Evolutionary conservation across 768 basidiomycete genomes (phyloP).

Genomic region (Postia placenta): DNA sequence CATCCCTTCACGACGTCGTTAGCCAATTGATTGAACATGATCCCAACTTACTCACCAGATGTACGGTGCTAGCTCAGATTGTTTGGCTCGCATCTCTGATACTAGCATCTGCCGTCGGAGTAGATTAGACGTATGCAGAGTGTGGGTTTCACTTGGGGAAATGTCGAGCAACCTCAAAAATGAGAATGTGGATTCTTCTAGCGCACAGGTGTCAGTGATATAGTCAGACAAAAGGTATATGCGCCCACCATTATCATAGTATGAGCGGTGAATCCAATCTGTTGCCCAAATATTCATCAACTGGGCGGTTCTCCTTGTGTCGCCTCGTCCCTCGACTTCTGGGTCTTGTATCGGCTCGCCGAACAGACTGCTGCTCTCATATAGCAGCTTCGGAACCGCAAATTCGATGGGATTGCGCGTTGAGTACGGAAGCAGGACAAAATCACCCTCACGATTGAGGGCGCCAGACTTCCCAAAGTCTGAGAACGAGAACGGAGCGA

Average conservation of each 20-base stretch:
- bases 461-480: slow-evolving; percentile 76
- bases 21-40: not conserved
- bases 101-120: slow-evolving; percentile 50
- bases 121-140: slow-evolving; percentile 52
- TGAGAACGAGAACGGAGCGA: slow-evolving; percentile 88
- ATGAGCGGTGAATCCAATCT: slow-evolving; percentile 70
- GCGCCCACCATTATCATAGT: slow-evolving; percentile 43
- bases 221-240: too few relatives aligned
- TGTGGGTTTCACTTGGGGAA: slow-evolving; percentile 59
- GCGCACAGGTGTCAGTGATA: too few relatives aligned
- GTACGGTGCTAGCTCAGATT: slow-evolving; percentile 36
- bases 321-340: slow-evolving; percentile 35
- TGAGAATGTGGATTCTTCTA: slow-evolving; percentile 58
- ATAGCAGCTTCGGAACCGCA: slow-evolving; percentile 67
- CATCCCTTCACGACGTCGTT: slow-evolving; percentile 37
- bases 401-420: slow-evolving; percentile 84
- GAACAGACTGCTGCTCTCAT: slow-evolving; percentile 70
- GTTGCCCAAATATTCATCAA: slow-evolving; percentile 90
- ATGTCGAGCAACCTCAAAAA: slow-evolving; percentile 69
- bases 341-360: slow-evolving; percentile 56
- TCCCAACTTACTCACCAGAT: slow-evolving; percentile 33
- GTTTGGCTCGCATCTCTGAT: slow-evolving; percentile 36
- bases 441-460: slow-evolving; percentile 84
- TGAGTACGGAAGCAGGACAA: slow-evolving; percentile 77
- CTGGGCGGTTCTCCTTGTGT: slow-evolving; percentile 51